These are phyloP conservation scores for Lepidium aucheri DNA, from an alignment of 345 rosid species.

Conservation along the genomic window DNA sequence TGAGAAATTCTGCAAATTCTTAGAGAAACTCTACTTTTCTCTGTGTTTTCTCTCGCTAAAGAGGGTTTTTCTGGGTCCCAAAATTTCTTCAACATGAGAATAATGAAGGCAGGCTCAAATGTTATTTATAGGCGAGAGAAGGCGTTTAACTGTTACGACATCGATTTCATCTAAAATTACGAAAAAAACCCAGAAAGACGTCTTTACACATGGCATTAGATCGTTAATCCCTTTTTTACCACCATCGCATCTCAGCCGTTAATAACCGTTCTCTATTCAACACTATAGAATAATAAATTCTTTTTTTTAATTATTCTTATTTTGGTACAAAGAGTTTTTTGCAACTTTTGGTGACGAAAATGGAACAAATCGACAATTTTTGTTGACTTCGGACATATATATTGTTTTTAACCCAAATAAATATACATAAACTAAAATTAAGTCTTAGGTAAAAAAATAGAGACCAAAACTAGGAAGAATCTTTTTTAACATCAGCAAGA, in stretches of 20 bases:
- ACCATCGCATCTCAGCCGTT: constrained; percentile 5
- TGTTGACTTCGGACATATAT: too few relatives aligned
- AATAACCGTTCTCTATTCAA: not conserved
- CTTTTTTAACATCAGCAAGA: not conserved
- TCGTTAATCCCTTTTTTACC: not conserved
- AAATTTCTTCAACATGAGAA: not conserved
- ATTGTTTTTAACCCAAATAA: not conserved
- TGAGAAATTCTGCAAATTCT: constrained; percentile 9
- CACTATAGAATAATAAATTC: not conserved
- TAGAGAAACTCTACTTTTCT: not conserved
- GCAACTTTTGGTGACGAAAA: not conserved
- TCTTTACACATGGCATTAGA: constrained; percentile 28
- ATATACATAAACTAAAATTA: not conserved
- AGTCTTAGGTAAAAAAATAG: not conserved
- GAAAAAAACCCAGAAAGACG: constrained; percentile 4
- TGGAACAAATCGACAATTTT: too few relatives aligned
- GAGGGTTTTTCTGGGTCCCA: constrained; percentile 13
- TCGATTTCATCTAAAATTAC: constrained; percentile 23
- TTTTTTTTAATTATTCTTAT: too few relatives aligned
- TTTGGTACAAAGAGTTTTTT: not conserved
- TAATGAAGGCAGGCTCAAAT: not conserved
- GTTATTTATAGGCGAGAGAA: constrained; percentile 33
- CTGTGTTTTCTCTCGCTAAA: constrained; percentile 5
- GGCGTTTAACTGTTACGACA: not conserved
- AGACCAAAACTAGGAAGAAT: not conserved